Evolutionary conservation across 768 basidiomycete species (phyloP).

Genomic region (Albatrellus ellisii): DNA sequence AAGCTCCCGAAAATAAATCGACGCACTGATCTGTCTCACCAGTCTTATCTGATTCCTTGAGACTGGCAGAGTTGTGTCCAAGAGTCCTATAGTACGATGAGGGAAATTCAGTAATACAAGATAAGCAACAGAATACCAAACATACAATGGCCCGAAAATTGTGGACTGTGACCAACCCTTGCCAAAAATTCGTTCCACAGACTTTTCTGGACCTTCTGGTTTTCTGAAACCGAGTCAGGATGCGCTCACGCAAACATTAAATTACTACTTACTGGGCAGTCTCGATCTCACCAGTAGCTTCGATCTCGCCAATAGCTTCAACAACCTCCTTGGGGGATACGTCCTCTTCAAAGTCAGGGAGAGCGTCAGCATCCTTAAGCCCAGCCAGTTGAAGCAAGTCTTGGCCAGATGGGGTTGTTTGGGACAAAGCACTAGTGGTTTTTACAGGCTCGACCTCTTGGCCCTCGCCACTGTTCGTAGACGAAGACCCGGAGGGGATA

Average conservation of each 20-base stretch:
- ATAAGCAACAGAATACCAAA: background rate
- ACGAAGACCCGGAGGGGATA: background rate
- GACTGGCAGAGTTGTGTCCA: conserved; percentile 1
- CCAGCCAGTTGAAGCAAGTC: background rate
- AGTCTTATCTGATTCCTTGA: background rate
- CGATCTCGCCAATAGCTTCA: background rate
- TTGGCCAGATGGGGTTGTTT: background rate
- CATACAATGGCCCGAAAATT: conserved; percentile 15
- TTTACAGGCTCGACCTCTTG: background rate
- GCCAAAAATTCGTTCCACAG: too few species aligned
- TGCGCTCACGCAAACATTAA: too few species aligned
- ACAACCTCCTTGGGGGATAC: background rate
- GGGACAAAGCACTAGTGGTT: background rate
- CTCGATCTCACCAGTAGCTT: too few species aligned
- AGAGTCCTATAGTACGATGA: conserved; percentile 2
- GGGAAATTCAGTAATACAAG: background rate
- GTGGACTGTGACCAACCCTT: conserved; percentile 3
- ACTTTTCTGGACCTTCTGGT: too few species aligned
- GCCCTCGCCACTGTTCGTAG: background rate
- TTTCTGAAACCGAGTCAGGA: too few species aligned
- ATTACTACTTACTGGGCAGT: too few species aligned
- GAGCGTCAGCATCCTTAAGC: background rate
- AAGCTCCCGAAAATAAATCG: background rate
- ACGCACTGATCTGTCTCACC: background rate
- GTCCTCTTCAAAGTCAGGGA: conserved; percentile 2